Base-by-base conservation (phyloP, 148 eudicot genomes). In the Hydrangea macrophylla region DNA sequence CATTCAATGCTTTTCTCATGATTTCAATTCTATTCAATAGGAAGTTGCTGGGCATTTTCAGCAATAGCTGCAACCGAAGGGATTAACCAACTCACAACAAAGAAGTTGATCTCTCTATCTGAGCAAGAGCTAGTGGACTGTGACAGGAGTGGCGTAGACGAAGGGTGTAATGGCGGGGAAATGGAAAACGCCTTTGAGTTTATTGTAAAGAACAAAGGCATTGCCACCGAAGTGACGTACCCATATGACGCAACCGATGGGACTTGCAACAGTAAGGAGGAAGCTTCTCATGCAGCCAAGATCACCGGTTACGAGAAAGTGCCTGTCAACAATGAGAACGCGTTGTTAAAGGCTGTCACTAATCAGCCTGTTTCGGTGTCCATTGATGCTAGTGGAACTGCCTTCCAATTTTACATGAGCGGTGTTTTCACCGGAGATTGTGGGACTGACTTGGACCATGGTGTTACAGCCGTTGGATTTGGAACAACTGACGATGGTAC, bases 1-100 rank as follows among this genome's bases (percentile, higher is more conserved):
- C n/a, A n/a, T n/a, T n/a, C n/a, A n/a, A n/a, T n/a, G n/a, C n/a
- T n/a, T n/a, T 39, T 39, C 44, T 15, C 8, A 39, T 15, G 1
- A 7, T 39, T 39, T 7, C 12, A 1, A 1, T 39, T 39, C 12
- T 39, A 39, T 39, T 15, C 17, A 13, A 32, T 31, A 70, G 74
- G 67, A 70, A 18, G 60, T 62, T 70, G 74, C 54, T 70, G 74
- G 74, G 74, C 67, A 17, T 70, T 70, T 45, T 70, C 74, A 35
- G 64, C 67, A 1, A 31, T 62, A 13, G 74, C 67, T 2, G 74
- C 74, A 2, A 53, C 31, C 0, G 74, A 70, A 31, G 74, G 74
- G 11, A 70, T 61, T 22, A 51, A 8, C 11, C 35, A 70, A 24
- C 54, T 70, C 51, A 70, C 22, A 62, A 70, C 74, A 6, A 60